These are phyloP conservation scores for Neocucurbitaria cava DNA, from an alignment of 2,329 filamentous ascomycete genomes.

Conservation along the genomic window DNA sequence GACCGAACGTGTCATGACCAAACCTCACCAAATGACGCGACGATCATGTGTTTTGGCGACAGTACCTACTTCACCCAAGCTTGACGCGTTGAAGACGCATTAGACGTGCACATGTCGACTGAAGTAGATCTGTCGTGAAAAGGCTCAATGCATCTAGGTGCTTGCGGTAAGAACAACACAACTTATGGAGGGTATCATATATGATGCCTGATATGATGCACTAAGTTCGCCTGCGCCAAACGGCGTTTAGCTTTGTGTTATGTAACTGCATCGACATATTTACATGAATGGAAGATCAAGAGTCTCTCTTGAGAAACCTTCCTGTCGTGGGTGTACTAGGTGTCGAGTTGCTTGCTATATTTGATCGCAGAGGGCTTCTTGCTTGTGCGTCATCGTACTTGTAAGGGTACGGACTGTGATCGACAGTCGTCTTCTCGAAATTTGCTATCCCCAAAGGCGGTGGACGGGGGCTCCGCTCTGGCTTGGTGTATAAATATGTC, in stretches of 20 bases:
- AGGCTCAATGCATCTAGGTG: too few species aligned
- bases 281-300: constrained; percentile 11
- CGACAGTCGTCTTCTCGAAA: constrained; percentile 77
- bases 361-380: constrained; percentile 17
- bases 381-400: constrained; percentile 20
- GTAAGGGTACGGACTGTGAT: constrained; percentile 41
- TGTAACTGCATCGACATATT: neutral
- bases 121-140: too few species aligned
- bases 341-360: constrained; percentile 19
- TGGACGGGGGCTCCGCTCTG: constrained; percentile 61
- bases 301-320: constrained; percentile 32
- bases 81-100: neutral
- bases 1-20: constrained; percentile 9
- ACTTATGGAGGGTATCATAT: neutral
- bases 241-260: neutral
- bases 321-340: constrained; percentile 33
- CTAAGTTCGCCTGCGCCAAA: neutral
- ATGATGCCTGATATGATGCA: neutral
- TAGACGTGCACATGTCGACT: too few species aligned
- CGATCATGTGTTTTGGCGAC: neutral
- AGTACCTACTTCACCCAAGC: neutral
- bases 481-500: constrained; percentile 82
- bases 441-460: constrained; percentile 72
- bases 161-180: neutral
- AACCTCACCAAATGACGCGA: neutral